Percentiles rank a stretch among this genome's conserved stretches.
These are phyloP conservation scores for Exophiala aquamarina DNA, from an alignment of 2,329 filamentous ascomycete genomes.

Conservation along the genomic window DNA sequence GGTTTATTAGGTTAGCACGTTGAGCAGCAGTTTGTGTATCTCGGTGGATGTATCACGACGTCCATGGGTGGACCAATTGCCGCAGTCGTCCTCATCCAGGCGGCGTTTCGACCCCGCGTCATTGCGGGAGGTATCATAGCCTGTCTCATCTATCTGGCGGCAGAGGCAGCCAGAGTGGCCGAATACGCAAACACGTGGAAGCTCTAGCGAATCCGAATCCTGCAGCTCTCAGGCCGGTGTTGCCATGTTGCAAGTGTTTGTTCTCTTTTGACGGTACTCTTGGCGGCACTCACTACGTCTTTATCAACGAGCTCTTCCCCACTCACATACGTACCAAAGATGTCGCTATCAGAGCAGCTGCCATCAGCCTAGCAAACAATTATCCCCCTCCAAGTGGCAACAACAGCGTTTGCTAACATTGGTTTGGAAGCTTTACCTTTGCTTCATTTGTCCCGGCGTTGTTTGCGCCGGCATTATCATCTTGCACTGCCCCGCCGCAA, in stretches of 20 bases:
- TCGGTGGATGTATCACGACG: conserved; percentile 11
- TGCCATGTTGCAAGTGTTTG: conserved; percentile 53
- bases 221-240: conserved; percentile 11
- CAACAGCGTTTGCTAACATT: conserved; percentile 33
- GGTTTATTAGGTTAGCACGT: conserved; percentile 11
- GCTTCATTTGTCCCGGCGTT: conserved; percentile 19
- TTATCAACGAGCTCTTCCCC: conserved; percentile 15
- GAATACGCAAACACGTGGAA: conserved; percentile 9
- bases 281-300: conserved; percentile 16
- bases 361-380: conserved; percentile 22
- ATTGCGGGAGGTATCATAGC: conserved; percentile 24
- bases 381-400: conserved; percentile 31
- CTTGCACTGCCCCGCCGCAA: conserved; percentile 31
- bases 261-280: conserved; percentile 6
- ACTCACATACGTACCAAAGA: conserved; percentile 17
- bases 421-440: conserved; percentile 36
- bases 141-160: conserved; percentile 4
- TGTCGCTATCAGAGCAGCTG: conserved; percentile 6
- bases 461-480: background rate
- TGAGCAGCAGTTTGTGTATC: conserved; percentile 12
- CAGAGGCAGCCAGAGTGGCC: conserved; percentile 16
- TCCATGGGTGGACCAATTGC: conserved; percentile 6
- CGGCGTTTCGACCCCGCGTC: conserved; percentile 25
- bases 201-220: conserved; percentile 7
- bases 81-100: conserved; percentile 9